These are phyloP conservation scores for Tetrahymena elliotti DNA, from an alignment of 73 alveolate species.

Conservation along the genomic window DNA sequence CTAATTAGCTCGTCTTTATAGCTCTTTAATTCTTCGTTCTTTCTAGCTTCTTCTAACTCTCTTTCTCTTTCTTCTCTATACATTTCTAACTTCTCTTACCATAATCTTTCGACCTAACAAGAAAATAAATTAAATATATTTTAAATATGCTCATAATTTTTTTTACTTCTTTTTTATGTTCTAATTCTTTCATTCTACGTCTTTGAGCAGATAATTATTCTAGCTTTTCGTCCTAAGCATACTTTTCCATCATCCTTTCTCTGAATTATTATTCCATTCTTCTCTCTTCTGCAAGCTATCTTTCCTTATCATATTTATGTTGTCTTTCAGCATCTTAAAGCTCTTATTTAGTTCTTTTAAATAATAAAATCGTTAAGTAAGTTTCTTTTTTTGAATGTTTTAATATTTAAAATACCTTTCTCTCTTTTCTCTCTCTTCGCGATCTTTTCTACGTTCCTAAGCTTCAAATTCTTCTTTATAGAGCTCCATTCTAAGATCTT, in stretches of 20 bases:
- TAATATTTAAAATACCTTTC: background rate
- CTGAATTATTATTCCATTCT: constrained; percentile 42
- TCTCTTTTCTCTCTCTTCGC: constrained; percentile 38
- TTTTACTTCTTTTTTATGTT: constrained; percentile 27
- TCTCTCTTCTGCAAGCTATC: constrained; percentile 22
- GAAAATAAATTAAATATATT: background rate
- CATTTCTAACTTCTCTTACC: constrained; percentile 37
- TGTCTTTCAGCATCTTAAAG: constrained; percentile 31
- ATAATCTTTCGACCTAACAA: constrained; percentile 20
- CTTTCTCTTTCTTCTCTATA: constrained; percentile 19
- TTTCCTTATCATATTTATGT: constrained; percentile 20
- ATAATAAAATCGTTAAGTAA: background rate
- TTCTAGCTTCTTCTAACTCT: constrained; percentile 28
- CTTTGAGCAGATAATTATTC: constrained; percentile 23
- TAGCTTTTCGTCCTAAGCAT: constrained; percentile 37
- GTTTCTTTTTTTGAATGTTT: background rate
- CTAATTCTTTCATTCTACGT: constrained; percentile 41
- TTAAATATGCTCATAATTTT: background rate
- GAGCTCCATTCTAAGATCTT: constrained; percentile 27
- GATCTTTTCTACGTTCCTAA: constrained; percentile 24
- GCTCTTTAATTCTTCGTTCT: constrained; percentile 3
- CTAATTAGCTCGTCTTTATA: constrained; percentile 14
- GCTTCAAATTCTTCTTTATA: constrained; percentile 42
- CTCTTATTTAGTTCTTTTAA: constrained; percentile 15
- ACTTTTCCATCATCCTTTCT: constrained; percentile 35